Conservation (phyloP, 768 basidiomycete species). For the Boletus rubroflammeus region DNA sequence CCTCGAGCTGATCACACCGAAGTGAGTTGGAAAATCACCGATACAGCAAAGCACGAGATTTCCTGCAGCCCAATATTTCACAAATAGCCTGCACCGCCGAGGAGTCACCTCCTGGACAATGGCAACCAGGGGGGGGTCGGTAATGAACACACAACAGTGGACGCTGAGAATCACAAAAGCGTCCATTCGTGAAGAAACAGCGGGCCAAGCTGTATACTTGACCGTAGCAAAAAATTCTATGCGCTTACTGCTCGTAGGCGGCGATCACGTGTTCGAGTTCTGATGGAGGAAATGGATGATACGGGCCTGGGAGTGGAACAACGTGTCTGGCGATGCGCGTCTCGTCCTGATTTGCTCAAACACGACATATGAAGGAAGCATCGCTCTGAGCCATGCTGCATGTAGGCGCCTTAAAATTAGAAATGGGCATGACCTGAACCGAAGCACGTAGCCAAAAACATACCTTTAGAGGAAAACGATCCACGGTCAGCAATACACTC, state of each 20-base stretch:
- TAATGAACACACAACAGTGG: neutral
- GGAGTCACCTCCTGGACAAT: neutral
- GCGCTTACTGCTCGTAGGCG: slow-evolving; percentile 2
- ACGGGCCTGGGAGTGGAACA: neutral
- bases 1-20: slow-evolving; percentile 7
- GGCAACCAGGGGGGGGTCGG: neutral
- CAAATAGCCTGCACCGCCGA: slow-evolving; percentile 1
- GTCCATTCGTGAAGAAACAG: neutral
- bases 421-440: neutral
- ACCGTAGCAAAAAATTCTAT: neutral
- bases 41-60: slow-evolving; percentile 19
- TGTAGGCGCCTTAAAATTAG: neutral
- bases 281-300: neutral
- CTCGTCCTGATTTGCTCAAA: neutral
- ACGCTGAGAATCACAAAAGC: neutral
- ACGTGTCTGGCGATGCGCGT: slow-evolving; percentile 3
- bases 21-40: neutral
- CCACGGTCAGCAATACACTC: neutral
- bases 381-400: slow-evolving; percentile 10
- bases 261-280: neutral
- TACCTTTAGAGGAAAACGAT: neutral
- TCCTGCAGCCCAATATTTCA: neutral
- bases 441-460: neutral
- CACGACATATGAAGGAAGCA: neutral
- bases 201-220: neutral